A percentile compares a stretch with the other conserved stretches of the same genome.
Conservation (phyloP, 805 yeast species). For the Brettanomyces custersianus region DNA sequence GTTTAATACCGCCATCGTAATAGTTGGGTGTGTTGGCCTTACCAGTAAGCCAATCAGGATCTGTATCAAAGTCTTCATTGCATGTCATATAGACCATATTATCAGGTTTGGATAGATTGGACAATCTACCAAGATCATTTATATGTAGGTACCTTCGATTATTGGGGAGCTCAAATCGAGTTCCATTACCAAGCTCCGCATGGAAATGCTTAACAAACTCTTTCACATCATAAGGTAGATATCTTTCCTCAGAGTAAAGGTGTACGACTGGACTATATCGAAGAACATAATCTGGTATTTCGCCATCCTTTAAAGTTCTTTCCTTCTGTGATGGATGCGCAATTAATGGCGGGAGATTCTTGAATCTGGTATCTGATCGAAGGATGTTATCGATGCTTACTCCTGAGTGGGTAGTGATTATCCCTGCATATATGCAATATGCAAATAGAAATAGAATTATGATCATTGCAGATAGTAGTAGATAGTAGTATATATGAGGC, state of each 20-base stretch:
- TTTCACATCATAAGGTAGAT: conserved; percentile 73
- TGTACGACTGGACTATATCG: conserved; percentile 73
- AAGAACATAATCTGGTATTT: conserved; percentile 53
- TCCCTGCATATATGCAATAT: not conserved
- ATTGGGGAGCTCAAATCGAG: conserved; percentile 23
- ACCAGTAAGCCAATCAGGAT: conserved; percentile 87
- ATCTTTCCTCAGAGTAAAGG: conserved; percentile 80
- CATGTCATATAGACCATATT: conserved; percentile 51
- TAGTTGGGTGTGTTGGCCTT: conserved; percentile 54
- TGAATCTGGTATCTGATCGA: conserved; percentile 10
- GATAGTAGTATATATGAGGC: conserved; percentile 4
- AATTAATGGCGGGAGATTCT: conserved; percentile 29
- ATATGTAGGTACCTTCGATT: conserved; percentile 15
- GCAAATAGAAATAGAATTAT: not conserved
- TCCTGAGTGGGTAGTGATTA: no score
- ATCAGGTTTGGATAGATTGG: conserved; percentile 18
- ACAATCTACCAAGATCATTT: conserved; percentile 27
- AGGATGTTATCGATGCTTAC: conserved; percentile 7
- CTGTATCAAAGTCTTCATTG: conserved; percentile 55
- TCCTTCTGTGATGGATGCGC: conserved; percentile 25
- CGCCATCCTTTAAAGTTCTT: conserved; percentile 38
- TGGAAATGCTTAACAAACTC: conserved; percentile 62
- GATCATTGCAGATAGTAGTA: not conserved
- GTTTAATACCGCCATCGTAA: conserved; percentile 56
- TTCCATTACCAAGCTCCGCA: conserved; percentile 43